Conservation (phyloP, 441 rosid species). For the Croton laevigatus region DNA sequence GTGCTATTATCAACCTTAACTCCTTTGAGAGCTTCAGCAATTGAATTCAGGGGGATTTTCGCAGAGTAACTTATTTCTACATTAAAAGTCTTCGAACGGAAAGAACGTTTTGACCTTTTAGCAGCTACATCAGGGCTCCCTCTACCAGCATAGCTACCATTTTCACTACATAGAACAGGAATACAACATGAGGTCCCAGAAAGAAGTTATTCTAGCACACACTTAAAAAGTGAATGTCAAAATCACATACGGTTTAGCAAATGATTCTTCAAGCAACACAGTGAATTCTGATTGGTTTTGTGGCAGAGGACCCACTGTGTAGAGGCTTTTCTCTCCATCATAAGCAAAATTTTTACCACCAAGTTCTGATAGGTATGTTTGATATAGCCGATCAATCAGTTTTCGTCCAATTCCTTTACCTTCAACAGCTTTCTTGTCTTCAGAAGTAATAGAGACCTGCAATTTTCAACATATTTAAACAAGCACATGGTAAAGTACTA, state of each 20-base stretch:
- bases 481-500: slow-evolving; percentile 4
- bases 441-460: slow-evolving; percentile 66
- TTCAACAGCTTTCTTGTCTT: slow-evolving; percentile 48
- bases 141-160: slow-evolving; percentile 31
- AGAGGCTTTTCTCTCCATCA: slow-evolving; percentile 80
- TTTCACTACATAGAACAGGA: slow-evolving; percentile 29
- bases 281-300: slow-evolving; percentile 54
- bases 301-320: slow-evolving; percentile 76
- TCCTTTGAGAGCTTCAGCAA: slow-evolving; percentile 48
- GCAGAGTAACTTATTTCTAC: slow-evolving; percentile 61
- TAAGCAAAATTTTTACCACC: slow-evolving; percentile 60
- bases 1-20: slow-evolving; percentile 38
- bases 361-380: slow-evolving; percentile 63
- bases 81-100: slow-evolving; percentile 50
- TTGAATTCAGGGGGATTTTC: slow-evolving; percentile 56
- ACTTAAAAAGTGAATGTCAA: background rate
- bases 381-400: slow-evolving; percentile 58
- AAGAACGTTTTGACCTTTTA: slow-evolving; percentile 59
- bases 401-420: slow-evolving; percentile 73
- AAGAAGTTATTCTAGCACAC: background rate
- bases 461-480: slow-evolving; percentile 11
- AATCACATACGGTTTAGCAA: slow-evolving; percentile 46
- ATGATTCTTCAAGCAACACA: slow-evolving; percentile 70
- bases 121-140: slow-evolving; percentile 32
- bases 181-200: slow-evolving; percentile 17